Evolutionary conservation across 2,329 filamentous ascomycete genomes (phyloP), one percentile per base, ranked within the genome.

Genomic region (Gaeumannomyces sp.): DNA sequence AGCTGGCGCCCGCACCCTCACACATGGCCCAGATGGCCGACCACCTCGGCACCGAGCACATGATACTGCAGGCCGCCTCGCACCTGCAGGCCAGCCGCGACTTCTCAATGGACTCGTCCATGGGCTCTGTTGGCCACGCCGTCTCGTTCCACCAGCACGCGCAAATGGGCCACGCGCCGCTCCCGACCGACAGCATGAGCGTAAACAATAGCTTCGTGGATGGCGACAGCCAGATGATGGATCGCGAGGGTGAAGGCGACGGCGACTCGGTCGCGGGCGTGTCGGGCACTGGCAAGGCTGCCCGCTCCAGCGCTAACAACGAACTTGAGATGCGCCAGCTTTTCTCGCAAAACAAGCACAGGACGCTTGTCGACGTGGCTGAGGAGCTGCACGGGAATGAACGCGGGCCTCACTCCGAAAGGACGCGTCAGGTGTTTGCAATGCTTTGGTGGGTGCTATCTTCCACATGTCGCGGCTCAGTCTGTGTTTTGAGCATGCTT

Each of bases 361-460:
- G 90, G 38, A 82, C 77, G 35, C 76, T 94, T 31, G 84, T 86
- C 68, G 90, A 93, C 11, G 88, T 94, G 22, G 91, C 91, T 3
- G 81, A 83, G 45, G 89, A 93, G 74, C 83, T 93, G 31, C 89
- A 92, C 69, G 88, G 89, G 59, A 92, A 92, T 70, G 91, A 94
- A 73, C 83, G 90, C 64, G 91, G 90, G 0, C 89, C 91, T 16
- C 90, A 92, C 73, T 91, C 91, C 1, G 91, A 96, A 76, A 86
- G 92, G 71, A 90, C 90, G 29, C 90, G 92, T 67, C 92, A 95
- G 74, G 85, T 95, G 11, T 95, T 95, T 77, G 91, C 91, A 28
- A 94, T 96, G 90, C 81, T 94, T 62, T 96, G 91, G 91, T 93
- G 82, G 71, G 86, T 76, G 56, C 25, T 56, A 16, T 22, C 61